phyloP scores from a whole-genome alignment of 768 basidiomycete genomes.

The Tylopilus sp. region DNA sequence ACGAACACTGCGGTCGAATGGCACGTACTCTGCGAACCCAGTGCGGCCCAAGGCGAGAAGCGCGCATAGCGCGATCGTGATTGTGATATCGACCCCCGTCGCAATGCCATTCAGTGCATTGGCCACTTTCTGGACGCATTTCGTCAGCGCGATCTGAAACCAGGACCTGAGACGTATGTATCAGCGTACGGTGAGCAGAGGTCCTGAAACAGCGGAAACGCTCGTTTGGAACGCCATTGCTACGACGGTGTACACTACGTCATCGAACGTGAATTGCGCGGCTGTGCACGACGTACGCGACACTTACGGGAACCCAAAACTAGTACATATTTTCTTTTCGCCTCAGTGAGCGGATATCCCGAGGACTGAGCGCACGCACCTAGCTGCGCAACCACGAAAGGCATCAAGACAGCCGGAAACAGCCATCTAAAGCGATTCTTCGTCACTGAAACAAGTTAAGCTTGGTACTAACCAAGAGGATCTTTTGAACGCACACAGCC shows the following conservation, averaged over 20 bases:
- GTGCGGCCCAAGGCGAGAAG: slow-evolving; percentile 25
- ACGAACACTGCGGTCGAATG: neutral
- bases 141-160: slow-evolving; percentile 1
- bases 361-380: slow-evolving; percentile 4
- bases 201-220: slow-evolving; percentile 14
- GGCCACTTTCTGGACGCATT: slow-evolving; percentile 10
- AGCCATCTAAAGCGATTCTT: slow-evolving; percentile 17
- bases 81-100: slow-evolving; percentile 15
- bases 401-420: slow-evolving; percentile 13
- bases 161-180: neutral
- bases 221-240: slow-evolving; percentile 14
- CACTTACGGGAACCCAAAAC: slow-evolving; percentile 17
- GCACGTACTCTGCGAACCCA: slow-evolving; percentile 19
- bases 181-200: slow-evolving; percentile 17
- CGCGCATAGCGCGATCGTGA: slow-evolving; percentile 20
- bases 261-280: slow-evolving; percentile 3
- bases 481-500: slow-evolving; percentile 15
- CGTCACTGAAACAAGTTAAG: slow-evolving; percentile 7
- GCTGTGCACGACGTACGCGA: neutral
- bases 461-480: neutral
- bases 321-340: neutral
- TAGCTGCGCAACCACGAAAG: slow-evolving; percentile 18
- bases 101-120: slow-evolving; percentile 13
- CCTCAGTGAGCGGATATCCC: slow-evolving; percentile 1
- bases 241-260: slow-evolving; percentile 15